Conservation (phyloP, 2,329 filamentous ascomycete species). For the Microascus cirrosus region DNA sequence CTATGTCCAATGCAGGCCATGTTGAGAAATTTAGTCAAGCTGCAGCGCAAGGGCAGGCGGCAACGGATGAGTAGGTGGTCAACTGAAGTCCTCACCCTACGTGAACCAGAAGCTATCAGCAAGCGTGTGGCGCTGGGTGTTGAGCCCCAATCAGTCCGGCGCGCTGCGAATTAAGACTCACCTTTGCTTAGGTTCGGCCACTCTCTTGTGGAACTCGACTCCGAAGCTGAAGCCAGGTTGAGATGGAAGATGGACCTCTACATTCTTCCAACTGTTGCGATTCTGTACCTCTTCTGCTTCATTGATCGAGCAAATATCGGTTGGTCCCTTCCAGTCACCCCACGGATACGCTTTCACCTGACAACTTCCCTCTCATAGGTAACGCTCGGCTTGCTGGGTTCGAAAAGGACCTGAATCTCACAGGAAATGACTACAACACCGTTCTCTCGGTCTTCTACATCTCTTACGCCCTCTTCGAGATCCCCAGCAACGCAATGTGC, state of each 20-base stretch:
- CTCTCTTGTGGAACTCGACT: neutral
- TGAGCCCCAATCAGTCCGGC: neutral
- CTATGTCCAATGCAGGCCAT: neutral
- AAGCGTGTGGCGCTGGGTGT: neutral
- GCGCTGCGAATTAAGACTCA: neutral
- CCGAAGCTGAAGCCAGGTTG: slow-evolving; percentile 17
- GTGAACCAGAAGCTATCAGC: neutral
- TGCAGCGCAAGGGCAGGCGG: neutral
- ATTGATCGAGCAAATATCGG: slow-evolving; percentile 67
- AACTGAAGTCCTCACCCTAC: neutral
- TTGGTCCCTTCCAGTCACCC: slow-evolving; percentile 21
- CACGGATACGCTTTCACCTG: neutral
- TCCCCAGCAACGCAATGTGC: slow-evolving; percentile 46
- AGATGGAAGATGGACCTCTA: slow-evolving; percentile 54
- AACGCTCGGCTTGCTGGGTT: slow-evolving; percentile 21
- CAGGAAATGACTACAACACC: slow-evolving; percentile 44
- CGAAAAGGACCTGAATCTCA: slow-evolving; percentile 32
- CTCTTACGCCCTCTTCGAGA: slow-evolving; percentile 40
- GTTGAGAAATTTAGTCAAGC: neutral
- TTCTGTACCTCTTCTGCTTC: slow-evolving; percentile 64
- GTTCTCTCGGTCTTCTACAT: slow-evolving; percentile 40
- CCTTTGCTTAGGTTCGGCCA: neutral
- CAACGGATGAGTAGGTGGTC: neutral
- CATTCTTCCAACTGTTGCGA: slow-evolving; percentile 52
- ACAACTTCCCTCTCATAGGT: slow-evolving; percentile 11